phyloP scores from a whole-genome alignment of 306 rosid genomes.

The Malus sylvestris region DNA sequence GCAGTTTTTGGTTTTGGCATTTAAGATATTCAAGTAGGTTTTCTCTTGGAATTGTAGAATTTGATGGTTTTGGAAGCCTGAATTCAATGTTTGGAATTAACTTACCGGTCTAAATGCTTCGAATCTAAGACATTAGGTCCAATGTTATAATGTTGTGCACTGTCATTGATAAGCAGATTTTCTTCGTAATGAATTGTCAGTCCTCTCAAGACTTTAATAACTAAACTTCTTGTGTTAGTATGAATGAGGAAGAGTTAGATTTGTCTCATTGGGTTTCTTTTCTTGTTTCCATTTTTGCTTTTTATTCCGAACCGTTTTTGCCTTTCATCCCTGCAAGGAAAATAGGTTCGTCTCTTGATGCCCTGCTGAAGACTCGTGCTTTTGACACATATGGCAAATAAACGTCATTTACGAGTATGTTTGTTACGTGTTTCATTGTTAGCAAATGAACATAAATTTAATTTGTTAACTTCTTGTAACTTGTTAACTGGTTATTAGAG shows the following conservation, averaged over 20 bases:
- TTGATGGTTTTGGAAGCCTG: slow-evolving; percentile 18
- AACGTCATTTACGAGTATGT: not conserved
- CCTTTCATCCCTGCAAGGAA: not conserved
- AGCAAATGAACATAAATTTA: not conserved
- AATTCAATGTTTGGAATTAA: slow-evolving; percentile 18
- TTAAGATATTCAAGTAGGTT: slow-evolving; percentile 19
- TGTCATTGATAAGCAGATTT: not conserved
- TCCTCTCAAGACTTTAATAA: not conserved
- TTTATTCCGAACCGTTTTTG: not conserved
- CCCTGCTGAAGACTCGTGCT: not conserved
- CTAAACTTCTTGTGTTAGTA: not conserved
- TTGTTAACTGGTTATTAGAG: not conserved
- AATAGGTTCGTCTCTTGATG: not conserved
- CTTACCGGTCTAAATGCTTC: not conserved
- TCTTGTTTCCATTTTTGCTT: not conserved
- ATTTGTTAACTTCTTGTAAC: not conserved
- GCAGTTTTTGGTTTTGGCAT: slow-evolving; percentile 95
- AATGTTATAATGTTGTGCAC: not conserved
- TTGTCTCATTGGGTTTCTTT: not conserved
- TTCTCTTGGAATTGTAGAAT: slow-evolving; percentile 13
- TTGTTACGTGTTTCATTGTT: not conserved
- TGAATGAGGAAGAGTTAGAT: not conserved
- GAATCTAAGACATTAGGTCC: not conserved
- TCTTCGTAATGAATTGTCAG: not conserved
- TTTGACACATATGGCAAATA: not conserved